Conservation (phyloP, 495 filamentous ascomycete genomes). For the Cercophora scortea region DNA sequence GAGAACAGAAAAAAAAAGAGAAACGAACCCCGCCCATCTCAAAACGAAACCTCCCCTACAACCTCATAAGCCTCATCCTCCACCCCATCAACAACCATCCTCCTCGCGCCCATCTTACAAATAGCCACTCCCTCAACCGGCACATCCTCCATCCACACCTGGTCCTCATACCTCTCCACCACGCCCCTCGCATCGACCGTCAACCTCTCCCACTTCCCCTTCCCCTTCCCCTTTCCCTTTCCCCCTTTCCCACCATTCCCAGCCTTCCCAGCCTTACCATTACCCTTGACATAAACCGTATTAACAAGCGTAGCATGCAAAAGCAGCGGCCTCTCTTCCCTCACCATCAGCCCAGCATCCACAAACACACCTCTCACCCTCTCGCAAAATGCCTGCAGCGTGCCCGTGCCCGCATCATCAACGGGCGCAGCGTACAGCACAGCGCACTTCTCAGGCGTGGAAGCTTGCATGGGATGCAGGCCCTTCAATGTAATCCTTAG, state of each 20-base stretch:
- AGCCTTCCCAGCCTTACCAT: background rate
- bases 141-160: conserved; percentile 56
- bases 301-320: conserved; percentile 85
- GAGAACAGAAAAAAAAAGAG: too few species aligned
- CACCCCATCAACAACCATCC: conserved; percentile 33
- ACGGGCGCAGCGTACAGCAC: conserved; percentile 41
- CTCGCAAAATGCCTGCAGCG: conserved; percentile 55
- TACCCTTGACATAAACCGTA: conserved; percentile 65
- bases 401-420: conserved; percentile 43
- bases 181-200: conserved; percentile 47
- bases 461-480: conserved; percentile 39
- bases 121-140: conserved; percentile 57
- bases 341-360: conserved; percentile 51
- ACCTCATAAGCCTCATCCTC: conserved; percentile 43
- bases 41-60: conserved; percentile 39
- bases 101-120: conserved; percentile 72
- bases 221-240: conserved; percentile 26
- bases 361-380: conserved; percentile 52
- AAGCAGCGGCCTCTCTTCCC: conserved; percentile 61
- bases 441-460: conserved; percentile 16
- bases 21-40: too few species aligned
- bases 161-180: conserved; percentile 42
- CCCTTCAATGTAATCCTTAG: conserved; percentile 39
- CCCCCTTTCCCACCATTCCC: conserved; percentile 6
- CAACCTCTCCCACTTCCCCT: conserved; percentile 26